Base-by-base conservation (phyloP, 148 eudicot genomes). In the Tetragonia tetragonoides region DNA sequence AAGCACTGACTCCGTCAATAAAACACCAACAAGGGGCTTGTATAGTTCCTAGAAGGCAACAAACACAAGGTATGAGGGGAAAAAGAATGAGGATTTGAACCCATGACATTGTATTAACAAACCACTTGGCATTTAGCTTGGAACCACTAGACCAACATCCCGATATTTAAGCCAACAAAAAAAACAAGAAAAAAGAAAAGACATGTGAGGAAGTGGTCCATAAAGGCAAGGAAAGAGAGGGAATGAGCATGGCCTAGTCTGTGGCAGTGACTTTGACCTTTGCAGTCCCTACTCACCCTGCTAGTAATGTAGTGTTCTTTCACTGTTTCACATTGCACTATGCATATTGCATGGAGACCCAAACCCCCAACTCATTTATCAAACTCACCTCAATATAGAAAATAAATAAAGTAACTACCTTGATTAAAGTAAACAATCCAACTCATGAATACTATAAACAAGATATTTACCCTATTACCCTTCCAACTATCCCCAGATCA, bases 241-340 rank as follows among this genome's bases (percentile, higher is more conserved):
- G 24, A 64, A 51, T 18, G 54, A 37, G 28, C 34, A 68, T 68
- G 62, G 70, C 53, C 69, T 70, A 75, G 11, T 10, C 75, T 49
- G 20, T 23, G 40, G 20, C 53, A 24, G 56, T 39, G 71, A 49
- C 64, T 80, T 80, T 80, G 83, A 80, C 83, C 82, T 78, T 80
- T 68, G 28, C 69, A 56, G 38, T 66, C 66, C 77, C 82, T 74
- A 66, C 77, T 28, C 20, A 42, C 21, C 60, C 18, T 24, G 21
- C 34, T 28, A 28, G 1, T 28, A 28, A 3, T 7, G 15, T 3
- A 34, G 38, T 44, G 61, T 47, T 14, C 46, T 61, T 23, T 61
- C 39, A 41, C 67, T 56, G 51, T 68, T 66, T 37, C 64, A 66
- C 71, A 67, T 6, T 53, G 5, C 14, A 7, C 60, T 28, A 60